Evolutionary conservation across 495 filamentous ascomycete species (phyloP).

Genomic region (Penicillium diatomitis): DNA sequence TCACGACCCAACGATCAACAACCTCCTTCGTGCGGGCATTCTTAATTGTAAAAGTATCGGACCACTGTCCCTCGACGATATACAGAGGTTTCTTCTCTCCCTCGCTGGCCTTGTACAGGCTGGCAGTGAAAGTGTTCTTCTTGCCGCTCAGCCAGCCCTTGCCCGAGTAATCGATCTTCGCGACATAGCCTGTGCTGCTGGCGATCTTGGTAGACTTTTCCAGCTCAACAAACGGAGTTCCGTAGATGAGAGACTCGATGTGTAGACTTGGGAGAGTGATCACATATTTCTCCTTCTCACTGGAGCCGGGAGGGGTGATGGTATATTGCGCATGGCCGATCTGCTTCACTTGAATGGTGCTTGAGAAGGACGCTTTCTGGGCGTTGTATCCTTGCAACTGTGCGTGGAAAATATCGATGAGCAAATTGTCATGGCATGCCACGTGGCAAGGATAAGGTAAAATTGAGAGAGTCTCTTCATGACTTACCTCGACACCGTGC

Average conservation of each 20-base stretch:
- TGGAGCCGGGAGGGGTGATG: constrained; percentile 50
- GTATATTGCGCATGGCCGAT: constrained; percentile 87
- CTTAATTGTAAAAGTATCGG: constrained; percentile 69
- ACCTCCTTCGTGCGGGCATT: constrained; percentile 59
- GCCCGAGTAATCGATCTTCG: constrained; percentile 85
- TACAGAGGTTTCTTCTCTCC: constrained; percentile 78
- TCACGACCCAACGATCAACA: constrained; percentile 62
- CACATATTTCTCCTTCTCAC: constrained; percentile 62
- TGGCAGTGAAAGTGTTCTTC: constrained; percentile 84
- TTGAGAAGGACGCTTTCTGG: constrained; percentile 91
- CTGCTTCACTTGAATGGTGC: constrained; percentile 92
- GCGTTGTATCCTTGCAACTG: constrained; percentile 90
- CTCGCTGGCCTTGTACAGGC: constrained; percentile 59
- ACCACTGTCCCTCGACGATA: constrained; percentile 87
- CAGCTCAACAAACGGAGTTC: constrained; percentile 83
- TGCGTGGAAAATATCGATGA: not conserved
- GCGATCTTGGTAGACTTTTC: constrained; percentile 73
- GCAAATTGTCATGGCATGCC: not conserved
- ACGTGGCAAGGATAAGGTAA: not conserved
- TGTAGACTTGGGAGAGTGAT: constrained; percentile 90
- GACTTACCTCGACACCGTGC: constrained; percentile 59
- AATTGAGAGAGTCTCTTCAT: not conserved
- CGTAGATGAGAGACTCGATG: constrained; percentile 89
- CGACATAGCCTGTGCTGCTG: constrained; percentile 78
- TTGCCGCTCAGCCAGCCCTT: constrained; percentile 92